Percentiles rank a stretch among this genome's conserved stretches.
These are phyloP conservation scores for Luffa aegyptiaca DNA, from an alignment of 306 rosid genomes.

Conservation along the genomic window DNA sequence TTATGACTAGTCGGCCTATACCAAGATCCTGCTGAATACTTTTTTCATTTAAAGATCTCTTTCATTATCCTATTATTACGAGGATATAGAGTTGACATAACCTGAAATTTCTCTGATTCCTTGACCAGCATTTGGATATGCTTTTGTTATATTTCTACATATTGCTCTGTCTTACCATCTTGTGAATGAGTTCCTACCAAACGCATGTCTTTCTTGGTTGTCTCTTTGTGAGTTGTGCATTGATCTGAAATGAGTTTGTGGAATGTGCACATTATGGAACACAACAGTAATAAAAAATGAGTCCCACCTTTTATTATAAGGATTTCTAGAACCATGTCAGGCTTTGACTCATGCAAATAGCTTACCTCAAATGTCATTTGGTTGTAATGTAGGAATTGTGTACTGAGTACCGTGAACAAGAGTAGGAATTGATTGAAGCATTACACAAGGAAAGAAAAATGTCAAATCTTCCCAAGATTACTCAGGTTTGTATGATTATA, in stretches of 20 bases:
- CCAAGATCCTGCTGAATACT: too few species aligned
- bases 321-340: neutral
- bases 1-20: too few species aligned
- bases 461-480: constrained; percentile 70
- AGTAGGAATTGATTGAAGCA: constrained; percentile 48
- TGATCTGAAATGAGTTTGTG: too few species aligned
- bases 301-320: neutral
- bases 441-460: constrained; percentile 51
- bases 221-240: too few species aligned
- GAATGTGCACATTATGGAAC: too few species aligned
- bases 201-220: neutral
- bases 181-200: too few species aligned
- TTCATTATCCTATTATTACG: too few species aligned
- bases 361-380: neutral
- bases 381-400: constrained; percentile 57
- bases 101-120: neutral
- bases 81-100: neutral
- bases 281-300: too few species aligned
- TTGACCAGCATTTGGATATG: too few species aligned
- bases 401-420: constrained; percentile 47
- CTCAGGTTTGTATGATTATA: constrained; percentile 36
- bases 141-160: too few species aligned
- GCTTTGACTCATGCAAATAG: neutral
- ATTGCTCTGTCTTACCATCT: too few species aligned
- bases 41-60: too few species aligned